A percentile compares a stretch with the other conserved stretches of the same genome.
phyloP scores from a whole-genome alignment of 306 rosid species.

The Pyrus bretschneideri region DNA sequence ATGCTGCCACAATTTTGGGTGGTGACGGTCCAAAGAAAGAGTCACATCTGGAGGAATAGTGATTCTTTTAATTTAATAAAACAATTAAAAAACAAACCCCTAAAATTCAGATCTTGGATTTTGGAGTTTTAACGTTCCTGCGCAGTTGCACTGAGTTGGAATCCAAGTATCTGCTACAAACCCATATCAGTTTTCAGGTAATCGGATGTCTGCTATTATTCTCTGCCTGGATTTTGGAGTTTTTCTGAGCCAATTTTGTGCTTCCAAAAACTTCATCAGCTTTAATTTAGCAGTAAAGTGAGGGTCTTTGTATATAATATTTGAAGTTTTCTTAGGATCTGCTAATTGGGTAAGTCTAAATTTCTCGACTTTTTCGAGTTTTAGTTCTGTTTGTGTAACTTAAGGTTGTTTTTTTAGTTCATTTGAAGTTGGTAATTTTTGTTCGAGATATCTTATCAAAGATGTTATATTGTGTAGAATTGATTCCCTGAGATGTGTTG shows the following conservation, averaged over 20 bases:
- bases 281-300: background rate
- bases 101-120: constrained; percentile 23
- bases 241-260: background rate
- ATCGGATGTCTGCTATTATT: background rate
- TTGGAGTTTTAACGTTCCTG: background rate
- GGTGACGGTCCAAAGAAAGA: background rate
- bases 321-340: constrained; percentile 3
- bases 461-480: constrained; percentile 5
- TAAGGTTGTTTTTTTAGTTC: background rate
- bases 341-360: background rate
- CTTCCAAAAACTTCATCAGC: background rate
- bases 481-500: constrained; percentile 8
- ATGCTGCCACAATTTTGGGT: background rate
- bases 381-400: background rate
- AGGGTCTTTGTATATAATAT: background rate
- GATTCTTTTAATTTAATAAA: background rate
- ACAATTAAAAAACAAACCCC: background rate
- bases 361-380: background rate
- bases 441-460: background rate
- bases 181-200: constrained; percentile 18
- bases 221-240: background rate
- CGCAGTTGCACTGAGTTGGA: background rate
- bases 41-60: background rate
- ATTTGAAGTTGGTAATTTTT: background rate
- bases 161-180: background rate